phyloP scores from a whole-genome alignment of 106 monocot genomes.

The Dendrobium chrysotoxum region DNA sequence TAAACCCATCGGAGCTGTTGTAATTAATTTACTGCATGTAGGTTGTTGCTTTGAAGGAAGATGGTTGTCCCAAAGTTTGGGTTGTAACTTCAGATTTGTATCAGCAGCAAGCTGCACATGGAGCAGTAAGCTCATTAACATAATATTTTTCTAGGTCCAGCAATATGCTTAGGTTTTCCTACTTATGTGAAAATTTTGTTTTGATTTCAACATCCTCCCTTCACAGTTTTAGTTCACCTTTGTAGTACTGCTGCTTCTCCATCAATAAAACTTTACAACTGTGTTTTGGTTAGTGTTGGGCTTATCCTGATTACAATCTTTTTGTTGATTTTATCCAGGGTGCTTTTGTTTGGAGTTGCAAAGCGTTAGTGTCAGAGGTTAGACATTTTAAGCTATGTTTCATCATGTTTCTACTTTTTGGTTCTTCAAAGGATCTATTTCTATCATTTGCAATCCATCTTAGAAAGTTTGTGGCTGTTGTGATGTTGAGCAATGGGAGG shows the following conservation, averaged over 20 bases:
- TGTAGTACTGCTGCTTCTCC: background rate
- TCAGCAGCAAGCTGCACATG: constrained; percentile 80
- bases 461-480: no score
- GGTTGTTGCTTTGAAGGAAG: constrained; percentile 66
- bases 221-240: background rate
- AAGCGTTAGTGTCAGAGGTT: constrained; percentile 81
- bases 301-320: background rate
- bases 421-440: background rate
- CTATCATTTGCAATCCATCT: background rate
- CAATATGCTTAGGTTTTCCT: background rate
- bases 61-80: constrained; percentile 85
- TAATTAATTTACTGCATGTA: constrained; percentile 7
- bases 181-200: background rate
- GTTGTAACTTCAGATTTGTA: constrained; percentile 84
- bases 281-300: background rate
- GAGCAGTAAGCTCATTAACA: constrained; percentile 44
- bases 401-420: background rate
- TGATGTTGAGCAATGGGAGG: background rate
- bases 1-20: background rate
- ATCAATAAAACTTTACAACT: background rate
- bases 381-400: constrained; percentile 11
- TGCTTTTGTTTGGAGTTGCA: constrained; percentile 92
- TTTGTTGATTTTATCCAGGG: constrained; percentile 39
- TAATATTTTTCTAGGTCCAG: background rate
- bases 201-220: background rate